Evolutionary conservation across 2,329 filamentous ascomycete genomes (phyloP), one percentile per base, ranked within the genome.

Genomic region (Aspergillus ustus): DNA sequence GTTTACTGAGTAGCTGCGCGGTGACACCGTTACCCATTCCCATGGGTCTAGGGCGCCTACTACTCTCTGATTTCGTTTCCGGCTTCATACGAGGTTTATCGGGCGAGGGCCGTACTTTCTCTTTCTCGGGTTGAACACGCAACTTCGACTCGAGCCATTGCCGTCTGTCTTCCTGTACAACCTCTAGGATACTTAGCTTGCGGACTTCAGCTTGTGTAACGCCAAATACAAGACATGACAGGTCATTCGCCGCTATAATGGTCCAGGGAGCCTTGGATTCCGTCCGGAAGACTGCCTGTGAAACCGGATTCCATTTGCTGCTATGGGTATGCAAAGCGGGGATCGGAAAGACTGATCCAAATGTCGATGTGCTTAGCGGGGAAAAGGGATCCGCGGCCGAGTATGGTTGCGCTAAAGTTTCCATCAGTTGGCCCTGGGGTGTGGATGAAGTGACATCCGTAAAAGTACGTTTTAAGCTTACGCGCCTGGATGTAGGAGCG

Each of bases 231-330:
- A 99, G 83, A 77, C 95, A 99, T 19, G 95, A 95, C 52, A 99
- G 83, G 74, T 99, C 95, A 73, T 99, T 99, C 53, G 95, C 95
- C 3, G 95, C 92, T 57, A 97, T 86, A 62, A 99, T 97, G 1
- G 94, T 99, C 91, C 93, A 99, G 3, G 94, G 95, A 8, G 92
- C 86, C 66, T 90, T 88, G 15, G 91, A 85, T 76, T 96, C 92
- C n/a, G 95, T 99, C 7, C 94, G 96, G 75, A 99, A 99, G 60
- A 99, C 97, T 57, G 95, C 95, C 76, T 99, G 95, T 5, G 94
- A 91, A 46, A 92, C 91, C 7, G 93, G 93, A 15, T 91, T 89
- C 88, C 93, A 97, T 75, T 95, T 88, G 70, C 91, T 95, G 61
- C 92, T 91, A 77, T 97, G 93, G 8, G 91, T 91, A 76, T 97